Evolutionary conservation across 352 stramenopile genomes (phyloP), one percentile per base, ranked within the genome.

Genomic region (Globisporangium paroecandrum): DNA sequence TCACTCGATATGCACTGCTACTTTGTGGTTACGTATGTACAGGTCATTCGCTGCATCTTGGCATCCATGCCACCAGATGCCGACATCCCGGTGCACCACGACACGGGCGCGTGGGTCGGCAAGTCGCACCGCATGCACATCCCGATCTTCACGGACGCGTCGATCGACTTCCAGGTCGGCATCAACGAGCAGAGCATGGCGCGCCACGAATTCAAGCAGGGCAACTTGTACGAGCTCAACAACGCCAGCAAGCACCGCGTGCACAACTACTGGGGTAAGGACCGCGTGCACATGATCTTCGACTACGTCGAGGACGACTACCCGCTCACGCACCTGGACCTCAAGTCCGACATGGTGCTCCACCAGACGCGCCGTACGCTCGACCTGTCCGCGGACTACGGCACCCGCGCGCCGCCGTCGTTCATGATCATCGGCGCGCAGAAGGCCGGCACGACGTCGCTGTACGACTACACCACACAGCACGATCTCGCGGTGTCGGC

Each of bases 191-290:
- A 97, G 8, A 76, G 65, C 20, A 92, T 99, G 88, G 68, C 90
- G 70, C 87, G 94, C n/a, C 87, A 97, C 60, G 81, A 94, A 69
- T 98, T 98, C 69, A 77, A 89, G 66, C 89, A 98, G 65, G 97
- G 96, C 62, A 84, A 95, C 51, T 85, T 99, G 3, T 98, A 99
- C 83, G 98, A 99, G 85, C 95, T 99, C 64, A 99, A 99, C 85
- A 99, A 99, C 78, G 96, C 98, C 66, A 96, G 94, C 70, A 98
- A 99, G 71, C 97, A 99, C 79, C 70, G 76, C 46, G 90, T 99
- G 25, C 92, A 90, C 61, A 99, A 99, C 82, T 86, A 94, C 65
- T 97, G 85, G 76, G 74, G 87, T 27, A 71, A 95, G 53, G 75
- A 94, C 74, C 92, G 97, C 38, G 94, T 99, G 25, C 97, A 99